A percentile compares a stretch with the other conserved stretches of the same genome.
phyloP scores from a whole-genome alignment of 2,329 filamentous ascomycete species.

The Pleoardoris graminearum region DNA sequence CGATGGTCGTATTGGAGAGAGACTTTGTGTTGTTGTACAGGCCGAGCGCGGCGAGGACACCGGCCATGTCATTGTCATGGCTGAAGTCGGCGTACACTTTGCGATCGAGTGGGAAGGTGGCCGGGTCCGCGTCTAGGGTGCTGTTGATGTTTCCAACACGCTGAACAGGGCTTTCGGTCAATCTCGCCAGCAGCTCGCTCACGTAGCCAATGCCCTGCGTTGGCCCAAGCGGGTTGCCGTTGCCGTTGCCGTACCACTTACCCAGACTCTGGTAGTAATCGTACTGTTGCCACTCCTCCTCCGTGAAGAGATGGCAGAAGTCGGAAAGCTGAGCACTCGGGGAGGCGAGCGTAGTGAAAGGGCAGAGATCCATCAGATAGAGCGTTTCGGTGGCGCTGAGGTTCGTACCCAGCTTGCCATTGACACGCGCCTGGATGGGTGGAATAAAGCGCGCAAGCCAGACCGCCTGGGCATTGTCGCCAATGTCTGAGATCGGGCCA shows the following conservation, averaged over 20 bases:
- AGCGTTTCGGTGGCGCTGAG: conserved; percentile 66
- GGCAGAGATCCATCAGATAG: conserved; percentile 84
- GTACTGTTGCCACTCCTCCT: conserved; percentile 74
- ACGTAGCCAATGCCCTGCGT: conserved; percentile 86
- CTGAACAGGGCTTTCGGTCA: conserved; percentile 69
- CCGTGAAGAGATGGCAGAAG: conserved; percentile 77
- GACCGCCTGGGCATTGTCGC: conserved; percentile 54
- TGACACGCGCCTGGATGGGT: conserved; percentile 69
- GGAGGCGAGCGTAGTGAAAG: conserved; percentile 74
- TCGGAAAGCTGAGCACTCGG: conserved; percentile 60
- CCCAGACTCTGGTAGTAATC: conserved; percentile 78
- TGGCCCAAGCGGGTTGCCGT: conserved; percentile 76
- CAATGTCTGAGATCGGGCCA: conserved; percentile 56
- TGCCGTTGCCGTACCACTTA: conserved; percentile 83
- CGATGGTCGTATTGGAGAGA: conserved; percentile 50
- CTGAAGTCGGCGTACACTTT: conserved; percentile 85
- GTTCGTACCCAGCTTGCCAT: conserved; percentile 69
- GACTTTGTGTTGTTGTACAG: conserved; percentile 69
- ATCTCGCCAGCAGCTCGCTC: conserved; percentile 82
- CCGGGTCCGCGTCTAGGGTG: conserved; percentile 69
- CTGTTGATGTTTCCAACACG: conserved; percentile 77
- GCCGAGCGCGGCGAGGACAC: conserved; percentile 75
- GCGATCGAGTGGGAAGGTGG: conserved; percentile 71
- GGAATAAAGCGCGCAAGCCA: conserved; percentile 69
- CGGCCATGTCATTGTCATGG: conserved; percentile 86